Evolutionary conservation across 2,329 filamentous ascomycete genomes (phyloP), one percentile per base, ranked within the genome.

Genomic region (Exophiala aquamarina): DNA sequence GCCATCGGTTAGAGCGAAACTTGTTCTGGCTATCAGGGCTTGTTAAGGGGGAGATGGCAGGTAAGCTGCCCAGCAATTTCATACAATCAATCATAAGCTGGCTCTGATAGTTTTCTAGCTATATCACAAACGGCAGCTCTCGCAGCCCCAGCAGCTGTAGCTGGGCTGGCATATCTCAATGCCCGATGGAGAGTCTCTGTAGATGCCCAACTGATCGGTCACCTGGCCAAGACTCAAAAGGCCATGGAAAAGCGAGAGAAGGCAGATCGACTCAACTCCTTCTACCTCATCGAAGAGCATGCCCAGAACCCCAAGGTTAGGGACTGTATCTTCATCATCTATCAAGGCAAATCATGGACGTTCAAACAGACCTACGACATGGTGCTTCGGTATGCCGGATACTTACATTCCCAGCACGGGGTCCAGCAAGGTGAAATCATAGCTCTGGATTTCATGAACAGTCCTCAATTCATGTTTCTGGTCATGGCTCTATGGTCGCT

Each of bases 401-500:
- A 87, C 86, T 70, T 95, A 44, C 83, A 83, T 64, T 75, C 77
- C 2, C 75, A 70, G 8, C 76, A 84, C 42, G 74, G 75, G 21
- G 73, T 95, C 37, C 76, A 83, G 57, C 78, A 82, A 19, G 81
- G 79, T 35, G 87, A 94, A 42, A 81, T 95, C 26, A 85, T 95
- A 14, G 89, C 87, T 7, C 76, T 95, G 58, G 78, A 93, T 65
- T 87, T 88, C 57, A 84, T 86, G 67, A 95, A 95, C 63, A 87
- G 82, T 32, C 82, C 89, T n/a, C 76, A 78, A 3, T 92, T 89
- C 60, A 61, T 92, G 20, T 87, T 91, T 63, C 54, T 94, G 7
- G 81, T 84, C 76, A 73, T 91, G 44, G 89, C 84, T 0, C 68
- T 95, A 23, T 95, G 89, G 89, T 82, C 84, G 21, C 82, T 95